Base-by-base conservation (phyloP, 306 rosid species). In the Hippophae rhamnoides region DNA sequence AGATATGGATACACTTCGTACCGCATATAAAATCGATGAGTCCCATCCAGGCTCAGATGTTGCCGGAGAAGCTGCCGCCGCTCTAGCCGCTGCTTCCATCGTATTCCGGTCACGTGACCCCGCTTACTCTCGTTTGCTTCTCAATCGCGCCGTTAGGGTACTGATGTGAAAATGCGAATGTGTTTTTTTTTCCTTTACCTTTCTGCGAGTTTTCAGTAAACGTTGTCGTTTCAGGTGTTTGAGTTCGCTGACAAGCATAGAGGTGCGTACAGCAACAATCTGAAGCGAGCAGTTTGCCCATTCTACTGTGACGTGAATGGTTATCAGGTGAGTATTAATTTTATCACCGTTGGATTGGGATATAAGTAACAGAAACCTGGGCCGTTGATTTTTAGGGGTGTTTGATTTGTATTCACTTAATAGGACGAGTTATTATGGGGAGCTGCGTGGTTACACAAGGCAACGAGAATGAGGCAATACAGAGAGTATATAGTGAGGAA, bases 381-480 rank as follows among this genome's bases (percentile, higher is more conserved):
- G 49, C 60, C 13, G 52, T 45, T 47, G 23, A 25, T 48, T n/a
- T 48, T n/a, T 48, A 6, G 2, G 12, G 5, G 5, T 27, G 10
- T 65, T n/a, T 7, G 60, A 7, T 9, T 40, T 6, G 18, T 2
- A 1, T 13, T 60, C 42, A 41, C 44, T 5, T 42, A 9, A 27
- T 46, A 92, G 96, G 99, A 88, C 56, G 99, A 92, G 85, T 64
- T 88, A 42, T 79, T 92, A 0, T 92, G 99, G 99, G 99, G 84
- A 69, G 99, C 99, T 0, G 96, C 85, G 73, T 92, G 99, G 99
- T 70, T 92, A 81, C 96, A 92, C 84, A 92, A 92, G 64, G 99
- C 99, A 0, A 83, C 99, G 0, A 84, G 95, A 67, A 86, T 77
- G 77, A 84, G 99, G 55, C 71, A 41, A 1, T 92, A 84, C 78